Evolutionary conservation across 2,329 filamentous ascomycete genomes (phyloP).

Genomic region (Xylaria sp.): DNA sequence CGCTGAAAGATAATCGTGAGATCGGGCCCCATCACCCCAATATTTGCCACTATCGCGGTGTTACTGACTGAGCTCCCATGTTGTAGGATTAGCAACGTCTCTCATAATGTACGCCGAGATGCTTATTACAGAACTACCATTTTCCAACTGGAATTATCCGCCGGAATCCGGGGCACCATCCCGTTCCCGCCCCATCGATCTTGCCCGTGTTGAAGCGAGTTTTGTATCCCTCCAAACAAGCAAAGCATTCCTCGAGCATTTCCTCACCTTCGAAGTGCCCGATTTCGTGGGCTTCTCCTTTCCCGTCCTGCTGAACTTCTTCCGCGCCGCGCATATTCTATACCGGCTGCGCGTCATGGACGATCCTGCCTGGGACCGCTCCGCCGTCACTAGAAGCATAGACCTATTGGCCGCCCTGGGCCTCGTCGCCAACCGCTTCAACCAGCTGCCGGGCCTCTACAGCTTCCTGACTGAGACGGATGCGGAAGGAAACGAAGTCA

Average conservation of each 20-base stretch:
- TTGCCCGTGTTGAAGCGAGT: constrained; percentile 41
- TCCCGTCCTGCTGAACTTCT: constrained; percentile 44
- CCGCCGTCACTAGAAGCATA: constrained; percentile 33
- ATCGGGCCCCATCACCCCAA: not conserved
- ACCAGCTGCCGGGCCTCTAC: constrained; percentile 36
- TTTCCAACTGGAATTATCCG: constrained; percentile 39
- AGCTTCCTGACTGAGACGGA: constrained; percentile 39
- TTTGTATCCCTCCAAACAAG: constrained; percentile 42
- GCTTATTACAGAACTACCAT: constrained; percentile 53
- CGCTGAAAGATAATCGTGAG: constrained; percentile 49
- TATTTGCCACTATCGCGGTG: not conserved
- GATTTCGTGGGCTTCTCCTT: constrained; percentile 44
- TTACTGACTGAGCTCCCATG: constrained; percentile 9
- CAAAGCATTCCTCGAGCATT: constrained; percentile 44
- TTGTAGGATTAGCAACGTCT: constrained; percentile 51
- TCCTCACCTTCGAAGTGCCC: constrained; percentile 38
- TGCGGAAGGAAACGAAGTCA: constrained; percentile 31
- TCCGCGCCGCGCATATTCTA: constrained; percentile 44
- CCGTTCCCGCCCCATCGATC: constrained; percentile 31
- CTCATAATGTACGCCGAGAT: constrained; percentile 53
- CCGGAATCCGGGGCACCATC: not conserved
- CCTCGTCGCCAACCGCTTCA: constrained; percentile 37
- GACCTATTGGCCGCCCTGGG: constrained; percentile 44
- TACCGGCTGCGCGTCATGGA: constrained; percentile 47
- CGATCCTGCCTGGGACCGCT: constrained; percentile 47